Base-by-base conservation (phyloP, 2,329 filamentous ascomycete species). In the Arthrobotrys musiformis region DNA sequence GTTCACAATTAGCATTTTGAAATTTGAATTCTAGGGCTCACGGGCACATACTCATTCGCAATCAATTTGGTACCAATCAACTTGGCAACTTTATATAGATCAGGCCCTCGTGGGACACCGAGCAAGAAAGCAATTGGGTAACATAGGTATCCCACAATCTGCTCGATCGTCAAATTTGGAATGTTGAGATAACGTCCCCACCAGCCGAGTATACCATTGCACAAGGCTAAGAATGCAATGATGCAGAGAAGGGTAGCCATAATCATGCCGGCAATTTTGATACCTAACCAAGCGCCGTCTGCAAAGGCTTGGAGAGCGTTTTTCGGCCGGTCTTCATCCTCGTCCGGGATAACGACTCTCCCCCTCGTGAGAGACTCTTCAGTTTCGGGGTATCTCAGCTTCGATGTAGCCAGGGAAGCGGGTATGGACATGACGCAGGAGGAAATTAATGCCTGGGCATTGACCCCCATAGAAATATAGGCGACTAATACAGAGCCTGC, bases 401-500 rank as follows among this genome's bases (percentile, higher is more conserved):
- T 97, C 79, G 92, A 94, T 78, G 95, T 90, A 61, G 93, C 93
- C 13, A 97, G 87, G 2, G 93, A 96, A 0, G 93, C 93, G 0
- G 94, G 94, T 79, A 97, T 97, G 81, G 91, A 94, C 94, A 97
- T 97, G 83, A 97, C 93, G 82, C 93, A 97, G 6, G 92, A 94
- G 1, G 93, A 97, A 28, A 97, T 91, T 54, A 97, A 86, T 2
- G 92, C 93, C 83, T 96, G 91, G 0, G 92, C 86, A 83, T 93
- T 95, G 68, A 97, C 87, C 44, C 93, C 93, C 81, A 97, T 89
- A 28, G 87, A 86, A 79, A 97, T 94, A 84, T 97, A 97, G 13
- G 92, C 92, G 28, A 95, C 91, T 40, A 97, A 86, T 11, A 96
- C 92, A 81, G 90, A 93, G 78, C 94, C 94, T 11, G 93, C 92